Percentiles rank a stretch among this genome's conserved stretches.
phyloP scores from a whole-genome alignment of 2,329 filamentous ascomycete species.

The Magnaporthales sp. region DNA sequence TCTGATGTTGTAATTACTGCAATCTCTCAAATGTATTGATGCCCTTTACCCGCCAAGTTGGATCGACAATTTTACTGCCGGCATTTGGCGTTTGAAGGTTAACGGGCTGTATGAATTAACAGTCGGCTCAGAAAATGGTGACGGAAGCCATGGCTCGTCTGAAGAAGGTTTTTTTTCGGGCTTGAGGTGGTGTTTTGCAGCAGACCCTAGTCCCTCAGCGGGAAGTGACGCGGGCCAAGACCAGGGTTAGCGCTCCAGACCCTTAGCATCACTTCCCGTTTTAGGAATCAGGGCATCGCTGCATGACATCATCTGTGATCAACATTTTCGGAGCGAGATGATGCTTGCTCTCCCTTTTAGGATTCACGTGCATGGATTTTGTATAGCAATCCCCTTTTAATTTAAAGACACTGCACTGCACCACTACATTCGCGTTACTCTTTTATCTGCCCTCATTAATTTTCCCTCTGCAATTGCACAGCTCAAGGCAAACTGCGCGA shows the following conservation, averaged over 20 bases:
- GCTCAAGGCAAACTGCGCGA: background rate
- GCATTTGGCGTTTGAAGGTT: too few species aligned
- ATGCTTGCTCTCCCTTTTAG: background rate
- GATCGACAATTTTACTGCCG: background rate
- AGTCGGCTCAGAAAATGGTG: too few species aligned
- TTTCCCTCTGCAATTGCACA: background rate
- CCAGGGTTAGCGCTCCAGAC: background rate
- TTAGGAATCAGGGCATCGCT: background rate
- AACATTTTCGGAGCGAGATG: background rate
- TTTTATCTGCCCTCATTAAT: background rate
- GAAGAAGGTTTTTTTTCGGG: background rate
- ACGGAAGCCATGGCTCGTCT: background rate
- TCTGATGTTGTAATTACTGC: too few species aligned
- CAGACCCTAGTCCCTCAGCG: background rate
- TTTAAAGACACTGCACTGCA: background rate
- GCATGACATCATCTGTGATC: background rate
- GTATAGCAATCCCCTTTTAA: background rate
- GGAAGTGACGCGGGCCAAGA: background rate
- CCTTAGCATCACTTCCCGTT: background rate
- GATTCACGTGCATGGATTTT: background rate
- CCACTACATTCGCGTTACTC: too few species aligned
- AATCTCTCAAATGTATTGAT: too few species aligned
- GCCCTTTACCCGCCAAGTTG: background rate
- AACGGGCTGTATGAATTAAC: background rate
- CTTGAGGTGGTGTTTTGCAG: background rate